Base-by-base conservation (phyloP, 495 filamentous ascomycete genomes). In the Annulohypoxylon maeteangense region DNA sequence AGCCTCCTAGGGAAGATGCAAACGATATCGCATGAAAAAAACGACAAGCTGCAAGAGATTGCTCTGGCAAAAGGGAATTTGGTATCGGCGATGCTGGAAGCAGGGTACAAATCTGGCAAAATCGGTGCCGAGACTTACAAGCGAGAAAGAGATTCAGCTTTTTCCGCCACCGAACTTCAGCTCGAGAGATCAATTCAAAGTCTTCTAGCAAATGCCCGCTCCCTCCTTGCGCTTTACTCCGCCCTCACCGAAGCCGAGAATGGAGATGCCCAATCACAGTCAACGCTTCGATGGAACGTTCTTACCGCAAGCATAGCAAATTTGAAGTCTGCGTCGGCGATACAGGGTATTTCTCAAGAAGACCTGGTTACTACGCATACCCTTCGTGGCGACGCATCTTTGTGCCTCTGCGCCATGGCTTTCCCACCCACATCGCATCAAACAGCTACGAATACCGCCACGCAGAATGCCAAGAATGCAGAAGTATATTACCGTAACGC, bases 401-500 rank as follows among this genome's bases (percentile, higher is more conserved):
- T 91, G 67, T 81, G 81, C 32, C 81, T 89, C 10, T 86, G 83
- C 75, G 81, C 83, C 22, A 76, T 91, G 20, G 85, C 85, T 0
- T 77, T 81, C 32, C 74, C 83, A 1, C 75, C 86, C 4, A 81
- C 79, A 70, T 80, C 85, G 23, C 80, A 87, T 68, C 70, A 75
- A 7, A 75, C 84, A 62, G 86, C 88, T 11, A 72, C 79, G 42
- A 81, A 86, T 56, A 84, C 84, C 45, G 80, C 78, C 20, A 54
- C 79, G 3, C 86, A 81, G 23, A 81, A 90, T 22, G 76, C 90
- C 38, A 82, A 82, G 38, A 89, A 90, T 67, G 88, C 89, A 3
- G 86, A 86, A 36, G 86, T 88, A 0, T 90, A 87, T 67, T 91
- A 89, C 71, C 83, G 86, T 48, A 87, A 88, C 40, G 88, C 88